These are phyloP conservation scores for Leccinum rimulosum DNA, from an alignment of 768 basidiomycete species.

Conservation along the genomic window DNA sequence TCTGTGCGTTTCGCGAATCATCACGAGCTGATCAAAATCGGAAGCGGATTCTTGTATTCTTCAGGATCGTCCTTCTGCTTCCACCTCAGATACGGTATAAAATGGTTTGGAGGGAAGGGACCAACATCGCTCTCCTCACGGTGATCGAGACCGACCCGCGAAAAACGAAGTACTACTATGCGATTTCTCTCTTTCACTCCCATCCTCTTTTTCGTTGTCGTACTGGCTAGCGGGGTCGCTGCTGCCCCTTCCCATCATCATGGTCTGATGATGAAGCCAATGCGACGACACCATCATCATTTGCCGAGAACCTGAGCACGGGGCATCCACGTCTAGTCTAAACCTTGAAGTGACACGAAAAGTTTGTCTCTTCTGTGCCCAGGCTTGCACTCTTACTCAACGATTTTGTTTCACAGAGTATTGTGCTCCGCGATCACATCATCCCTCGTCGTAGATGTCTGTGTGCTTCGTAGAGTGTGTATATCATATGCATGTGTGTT, in stretches of 20 bases:
- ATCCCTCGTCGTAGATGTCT: neutral
- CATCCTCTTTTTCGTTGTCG: slow-evolving; percentile 3
- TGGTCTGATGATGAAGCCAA: neutral
- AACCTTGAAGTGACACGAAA: neutral
- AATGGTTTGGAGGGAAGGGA: neutral
- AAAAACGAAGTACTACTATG: slow-evolving; percentile 2
- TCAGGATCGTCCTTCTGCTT: neutral
- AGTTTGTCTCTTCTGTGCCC: neutral
- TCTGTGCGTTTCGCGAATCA: neutral
- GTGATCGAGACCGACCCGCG: neutral
- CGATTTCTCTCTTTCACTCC: neutral
- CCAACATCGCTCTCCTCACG: neutral
- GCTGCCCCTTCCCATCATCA: slow-evolving; percentile 7
- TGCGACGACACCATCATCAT: slow-evolving; percentile 2
- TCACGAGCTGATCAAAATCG: neutral
- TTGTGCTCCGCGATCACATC: neutral
- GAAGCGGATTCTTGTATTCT: neutral
- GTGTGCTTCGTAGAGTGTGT: neutral
- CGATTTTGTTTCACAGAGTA: slow-evolving; percentile 1
- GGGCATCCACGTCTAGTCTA: neutral
- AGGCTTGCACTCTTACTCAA: neutral
- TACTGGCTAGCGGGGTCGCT: neutral
- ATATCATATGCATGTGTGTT: neutral
- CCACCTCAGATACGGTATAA: slow-evolving; percentile 4
- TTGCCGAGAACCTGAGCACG: neutral